Conservation (phyloP, 108 stramenopile genomes). For the Schizochytrium sp. region DNA sequence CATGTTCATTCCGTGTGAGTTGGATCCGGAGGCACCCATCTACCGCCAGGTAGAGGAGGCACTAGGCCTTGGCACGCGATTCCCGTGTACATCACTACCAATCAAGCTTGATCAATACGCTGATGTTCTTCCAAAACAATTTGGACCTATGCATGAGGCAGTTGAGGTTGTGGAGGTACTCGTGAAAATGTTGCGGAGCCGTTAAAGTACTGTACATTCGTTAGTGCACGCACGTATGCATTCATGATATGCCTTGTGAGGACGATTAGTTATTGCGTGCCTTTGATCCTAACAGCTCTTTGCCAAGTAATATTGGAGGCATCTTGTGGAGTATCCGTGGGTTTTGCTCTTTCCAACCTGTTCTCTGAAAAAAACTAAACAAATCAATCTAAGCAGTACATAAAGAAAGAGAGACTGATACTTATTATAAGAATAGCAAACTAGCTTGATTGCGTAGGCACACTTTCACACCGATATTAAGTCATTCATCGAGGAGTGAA, state of each 20-base stretch:
- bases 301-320: too few species aligned
- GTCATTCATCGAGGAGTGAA: too few species aligned
- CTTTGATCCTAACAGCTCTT: too few species aligned
- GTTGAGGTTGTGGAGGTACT: conserved; percentile 8
- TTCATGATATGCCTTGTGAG: background rate
- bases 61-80: conserved; percentile 12
- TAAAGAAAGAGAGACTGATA: too few species aligned
- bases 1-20: conserved; percentile 30
- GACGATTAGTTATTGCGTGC: background rate
- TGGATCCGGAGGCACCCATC: background rate
- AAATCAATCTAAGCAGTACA: too few species aligned
- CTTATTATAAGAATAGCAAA: too few species aligned
- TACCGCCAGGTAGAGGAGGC: background rate
- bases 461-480: too few species aligned
- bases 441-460: too few species aligned
- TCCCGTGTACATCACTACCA: background rate
- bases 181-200: background rate
- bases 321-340: too few species aligned
- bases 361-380: too few species aligned
- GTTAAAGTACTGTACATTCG: background rate
- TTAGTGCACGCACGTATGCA: background rate
- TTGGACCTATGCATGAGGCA: conserved; percentile 55
- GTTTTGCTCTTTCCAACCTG: too few species aligned
- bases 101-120: background rate
- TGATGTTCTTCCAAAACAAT: background rate